Base-by-base conservation (phyloP, 768 basidiomycete genomes). In the Agaricus subrufescens region DNA sequence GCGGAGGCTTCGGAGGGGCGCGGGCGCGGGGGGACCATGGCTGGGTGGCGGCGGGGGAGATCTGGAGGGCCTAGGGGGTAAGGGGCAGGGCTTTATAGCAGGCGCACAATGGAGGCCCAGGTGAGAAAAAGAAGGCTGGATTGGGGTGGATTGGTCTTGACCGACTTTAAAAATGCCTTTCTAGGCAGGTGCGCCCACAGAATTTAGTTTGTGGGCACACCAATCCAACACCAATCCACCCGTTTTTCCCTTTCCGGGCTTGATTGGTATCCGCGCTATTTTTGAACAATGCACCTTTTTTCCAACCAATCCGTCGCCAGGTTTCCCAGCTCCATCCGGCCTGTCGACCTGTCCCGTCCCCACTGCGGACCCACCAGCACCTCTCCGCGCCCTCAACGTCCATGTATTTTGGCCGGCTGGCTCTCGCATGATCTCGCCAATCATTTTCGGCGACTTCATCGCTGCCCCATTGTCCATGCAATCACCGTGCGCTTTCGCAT, bases 201-300 rank as follows among this genome's bases (percentile, higher is more conserved):
- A 8, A 15, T 27, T 34, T 23, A 19, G 19, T 40, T 39, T 54
- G 53, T 54, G 53, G 53, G 53, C 34, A n/a, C 39, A 54, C 53
- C 53, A 54, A 54, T 54, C 53, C 23, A 31, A 9, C 46, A 54
- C 53, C 53, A 54, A 54, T 54, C 53, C 38, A 42, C 45, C 34
- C 29, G 3, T 5, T 45, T 15, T 54, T 54, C 8, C 53, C 46
- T 54, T 48, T 54, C 38, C 29, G 9, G 31, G 53, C 5, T 47
- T 27, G 53, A 54, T 54, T 54, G 53, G 53, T 54, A 14, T 19
- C 29, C 3, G 47, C 23, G 46, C 26, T 39, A 39, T 38, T 48
- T 23, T 7, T 14, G 46, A 27, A 54, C 53, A 48, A 54, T 46
- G 38, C 34, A 8, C 7, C 7, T 34, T 34, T 7, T 2, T 34